Percentiles rank a stretch among this genome's conserved stretches.
Conservation (phyloP, 2,329 filamentous ascomycete species). For the Fusarium compactum region DNA sequence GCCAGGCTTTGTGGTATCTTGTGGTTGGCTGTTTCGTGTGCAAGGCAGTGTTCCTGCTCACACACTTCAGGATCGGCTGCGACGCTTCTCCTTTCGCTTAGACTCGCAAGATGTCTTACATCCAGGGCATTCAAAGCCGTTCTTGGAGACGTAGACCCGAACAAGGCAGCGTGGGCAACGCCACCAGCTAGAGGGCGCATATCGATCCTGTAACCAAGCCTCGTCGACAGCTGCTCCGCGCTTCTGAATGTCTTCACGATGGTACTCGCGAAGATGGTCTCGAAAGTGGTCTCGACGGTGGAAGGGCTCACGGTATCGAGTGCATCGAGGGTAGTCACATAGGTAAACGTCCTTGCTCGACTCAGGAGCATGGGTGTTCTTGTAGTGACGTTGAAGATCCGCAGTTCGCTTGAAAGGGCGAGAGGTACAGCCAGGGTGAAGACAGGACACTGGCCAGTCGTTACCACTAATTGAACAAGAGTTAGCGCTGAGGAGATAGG, state of each 20-base stretch:
- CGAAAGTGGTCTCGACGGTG: conserved; percentile 68
- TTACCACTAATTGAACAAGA: conserved; percentile 33
- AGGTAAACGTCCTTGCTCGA: conserved; percentile 57
- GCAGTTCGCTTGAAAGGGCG: conserved; percentile 64
- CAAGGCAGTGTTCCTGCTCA: conserved; percentile 22
- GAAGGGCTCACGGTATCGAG: conserved; percentile 61
- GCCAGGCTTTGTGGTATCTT: conserved; percentile 20
- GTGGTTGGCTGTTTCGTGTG: conserved; percentile 25
- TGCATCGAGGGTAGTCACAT: conserved; percentile 66
- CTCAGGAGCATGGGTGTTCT: conserved; percentile 60
- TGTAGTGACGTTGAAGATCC: conserved; percentile 66
- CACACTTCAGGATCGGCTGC: conserved; percentile 38
- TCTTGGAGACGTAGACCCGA: conserved; percentile 56
- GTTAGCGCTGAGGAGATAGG: conserved; percentile 11
- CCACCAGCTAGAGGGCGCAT: conserved; percentile 61
- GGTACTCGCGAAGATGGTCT: conserved; percentile 67
- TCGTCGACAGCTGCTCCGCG: conserved; percentile 54
- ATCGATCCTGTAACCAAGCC: conserved; percentile 56
- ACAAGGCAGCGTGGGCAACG: conserved; percentile 65
- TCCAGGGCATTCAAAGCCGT: conserved; percentile 59
- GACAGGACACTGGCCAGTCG: conserved; percentile 56
- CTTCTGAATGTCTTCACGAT: conserved; percentile 66
- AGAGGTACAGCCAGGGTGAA: conserved; percentile 56
- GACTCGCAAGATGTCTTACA: conserved; percentile 63
- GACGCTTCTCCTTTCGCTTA: conserved; percentile 55